Evolutionary conservation across 345 rosid genomes (phyloP).

Genomic region (Garcia nutans): DNA sequence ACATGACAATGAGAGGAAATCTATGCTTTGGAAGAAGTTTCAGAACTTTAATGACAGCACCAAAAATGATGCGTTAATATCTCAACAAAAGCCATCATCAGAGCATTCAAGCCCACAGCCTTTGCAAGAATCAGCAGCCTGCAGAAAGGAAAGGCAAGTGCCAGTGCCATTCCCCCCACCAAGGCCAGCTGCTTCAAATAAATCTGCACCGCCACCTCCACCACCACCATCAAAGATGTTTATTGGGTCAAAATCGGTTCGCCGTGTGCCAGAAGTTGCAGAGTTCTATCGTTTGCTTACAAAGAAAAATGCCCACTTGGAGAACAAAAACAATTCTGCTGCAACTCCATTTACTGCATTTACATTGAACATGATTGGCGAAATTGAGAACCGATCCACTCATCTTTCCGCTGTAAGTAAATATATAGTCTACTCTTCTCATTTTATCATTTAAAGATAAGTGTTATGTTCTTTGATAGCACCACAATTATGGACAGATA

Average conservation of each 20-base stretch:
- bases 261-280: slow-evolving; percentile 77
- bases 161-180: slow-evolving; percentile 44
- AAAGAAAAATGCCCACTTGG: slow-evolving; percentile 54
- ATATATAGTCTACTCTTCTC: background rate
- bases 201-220: slow-evolving; percentile 64
- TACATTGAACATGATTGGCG: slow-evolving; percentile 83
- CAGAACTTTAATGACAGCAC: slow-evolving; percentile 52
- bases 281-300: slow-evolving; percentile 84
- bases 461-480: background rate
- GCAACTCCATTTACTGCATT: slow-evolving; percentile 42
- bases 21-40: slow-evolving; percentile 86
- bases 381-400: slow-evolving; percentile 87
- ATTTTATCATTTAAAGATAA: background rate
- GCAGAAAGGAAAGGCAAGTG: slow-evolving; percentile 29
- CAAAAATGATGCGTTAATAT: slow-evolving; percentile 23
- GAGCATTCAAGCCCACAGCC: slow-evolving; percentile 24
- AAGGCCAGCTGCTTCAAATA: slow-evolving; percentile 17
- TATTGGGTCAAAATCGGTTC: slow-evolving; percentile 52
- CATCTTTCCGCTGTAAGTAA: slow-evolving; percentile 86
- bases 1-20: slow-evolving; percentile 80
- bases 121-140: slow-evolving; percentile 20
- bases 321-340: slow-evolving; percentile 41
- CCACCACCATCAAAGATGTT: slow-evolving; percentile 59
- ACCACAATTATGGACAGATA: slow-evolving; percentile 44
- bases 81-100: slow-evolving; percentile 45